These are phyloP conservation scores for Dactylorhiza incarnata DNA, from an alignment of 106 monocot species.

Conservation along the genomic window DNA sequence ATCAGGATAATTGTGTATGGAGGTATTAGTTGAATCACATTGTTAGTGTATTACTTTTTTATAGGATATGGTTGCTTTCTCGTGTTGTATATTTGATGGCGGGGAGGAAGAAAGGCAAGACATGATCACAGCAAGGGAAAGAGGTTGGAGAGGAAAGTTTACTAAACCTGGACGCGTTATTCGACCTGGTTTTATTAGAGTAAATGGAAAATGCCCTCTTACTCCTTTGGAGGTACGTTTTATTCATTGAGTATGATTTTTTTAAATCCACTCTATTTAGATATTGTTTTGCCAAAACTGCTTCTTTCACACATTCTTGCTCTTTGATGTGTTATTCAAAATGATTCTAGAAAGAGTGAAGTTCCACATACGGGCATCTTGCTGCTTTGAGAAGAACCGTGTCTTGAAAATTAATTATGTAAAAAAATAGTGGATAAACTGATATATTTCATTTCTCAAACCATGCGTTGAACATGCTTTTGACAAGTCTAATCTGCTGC, in stretches of 20 bases:
- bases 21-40: neutral
- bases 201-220: slow-evolving; percentile 99
- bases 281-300: neutral
- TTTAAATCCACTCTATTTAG: neutral
- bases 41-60: slow-evolving; percentile 1
- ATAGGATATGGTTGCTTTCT: slow-evolving; percentile 99
- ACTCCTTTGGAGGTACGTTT: slow-evolving; percentile 89
- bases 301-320: neutral
- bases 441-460: neutral
- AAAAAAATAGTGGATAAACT: neutral
- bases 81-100: slow-evolving; percentile 96
- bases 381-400: neutral
- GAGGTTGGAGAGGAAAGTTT: slow-evolving; percentile 98
- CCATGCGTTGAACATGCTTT: neutral
- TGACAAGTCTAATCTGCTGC: neutral
- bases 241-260: slow-evolving; percentile 4
- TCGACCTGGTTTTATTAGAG: slow-evolving; percentile 75
- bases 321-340: neutral
- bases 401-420: too few species aligned
- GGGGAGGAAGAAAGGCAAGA: slow-evolving; percentile 80
- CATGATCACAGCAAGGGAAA: slow-evolving; percentile 89
- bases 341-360: neutral
- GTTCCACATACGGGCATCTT: neutral
- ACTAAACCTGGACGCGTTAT: slow-evolving; percentile 91
- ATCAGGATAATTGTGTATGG: neutral